Conservation (phyloP, 345 rosid species). For the Odontarrhena argentea region DNA sequence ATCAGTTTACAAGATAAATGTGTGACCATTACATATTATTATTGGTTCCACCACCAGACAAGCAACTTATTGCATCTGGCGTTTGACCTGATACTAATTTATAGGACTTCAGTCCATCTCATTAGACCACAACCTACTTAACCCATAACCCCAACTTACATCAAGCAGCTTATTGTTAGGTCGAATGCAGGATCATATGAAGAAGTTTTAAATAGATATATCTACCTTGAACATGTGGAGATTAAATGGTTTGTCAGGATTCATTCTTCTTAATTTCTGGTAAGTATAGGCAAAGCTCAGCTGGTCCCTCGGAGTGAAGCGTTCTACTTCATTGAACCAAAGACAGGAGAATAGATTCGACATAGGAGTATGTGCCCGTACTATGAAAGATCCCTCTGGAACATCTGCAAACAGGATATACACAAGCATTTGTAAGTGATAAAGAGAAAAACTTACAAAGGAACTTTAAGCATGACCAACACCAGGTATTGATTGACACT, state of each 20-base stretch:
- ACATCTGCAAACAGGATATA: constrained; percentile 65
- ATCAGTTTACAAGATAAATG: constrained; percentile 7
- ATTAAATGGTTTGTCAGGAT: constrained; percentile 76
- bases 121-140: not conserved
- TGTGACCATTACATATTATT: constrained; percentile 16
- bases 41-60: constrained; percentile 24
- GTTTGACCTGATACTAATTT: constrained; percentile 19
- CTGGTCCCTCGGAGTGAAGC: constrained; percentile 96
- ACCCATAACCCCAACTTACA: constrained; percentile 14
- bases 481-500: constrained; percentile 13
- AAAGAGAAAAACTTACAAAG: not conserved
- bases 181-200: not conserved
- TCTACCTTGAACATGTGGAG: constrained; percentile 95
- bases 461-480: constrained; percentile 1
- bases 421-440: not conserved
- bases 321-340: constrained; percentile 98
- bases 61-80: constrained; percentile 2
- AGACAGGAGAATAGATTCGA: constrained; percentile 96
- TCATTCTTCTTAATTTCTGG: constrained; percentile 79
- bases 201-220: constrained; percentile 3
- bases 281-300: constrained; percentile 89
- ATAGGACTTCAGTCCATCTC: constrained; percentile 14
- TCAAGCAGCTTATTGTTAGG: constrained; percentile 21
- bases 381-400: constrained; percentile 94
- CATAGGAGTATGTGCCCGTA: constrained; percentile 97